Conservation (phyloP, 345 rosid genomes). For the Firmiana major region DNA sequence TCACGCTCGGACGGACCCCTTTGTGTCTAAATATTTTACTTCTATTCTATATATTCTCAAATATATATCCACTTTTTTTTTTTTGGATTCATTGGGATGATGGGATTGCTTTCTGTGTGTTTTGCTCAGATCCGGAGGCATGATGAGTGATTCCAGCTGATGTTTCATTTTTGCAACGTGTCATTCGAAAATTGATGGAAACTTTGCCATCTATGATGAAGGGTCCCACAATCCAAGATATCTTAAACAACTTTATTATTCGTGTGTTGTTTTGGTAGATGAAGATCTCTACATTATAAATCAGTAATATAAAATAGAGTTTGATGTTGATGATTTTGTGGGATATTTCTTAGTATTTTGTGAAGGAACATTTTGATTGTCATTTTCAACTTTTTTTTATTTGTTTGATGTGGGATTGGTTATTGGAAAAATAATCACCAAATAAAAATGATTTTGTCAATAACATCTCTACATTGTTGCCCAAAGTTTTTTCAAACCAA, state of each 20-base stretch:
- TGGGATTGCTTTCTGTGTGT: conserved; percentile 12
- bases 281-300: not conserved
- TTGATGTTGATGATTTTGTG: not conserved
- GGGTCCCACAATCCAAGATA: conserved; percentile 16
- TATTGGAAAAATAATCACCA: too few relatives aligned
- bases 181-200: not conserved
- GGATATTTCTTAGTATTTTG: not conserved
- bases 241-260: not conserved
- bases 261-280: not conserved
- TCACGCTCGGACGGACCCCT: conserved; percentile 51
- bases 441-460: too few relatives aligned
- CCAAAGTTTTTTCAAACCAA: too few relatives aligned
- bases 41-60: conserved; percentile 17
- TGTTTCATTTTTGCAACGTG: conserved; percentile 25
- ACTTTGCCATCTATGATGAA: not conserved
- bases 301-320: not conserved
- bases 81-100: not conserved
- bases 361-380: not conserved
- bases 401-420: not conserved
- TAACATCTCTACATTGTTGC: too few relatives aligned
- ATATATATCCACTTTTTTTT: conserved; percentile 14
- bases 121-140: conserved; percentile 21
- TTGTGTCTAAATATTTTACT: conserved; percentile 27
- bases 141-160: conserved; percentile 5
- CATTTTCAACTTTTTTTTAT: not conserved